A percentile compares a stretch with the other conserved stretches of the same genome.
phyloP scores from a whole-genome alignment of 2,329 filamentous ascomycete genomes.

The Ophiostoma himal-ulmi region DNA sequence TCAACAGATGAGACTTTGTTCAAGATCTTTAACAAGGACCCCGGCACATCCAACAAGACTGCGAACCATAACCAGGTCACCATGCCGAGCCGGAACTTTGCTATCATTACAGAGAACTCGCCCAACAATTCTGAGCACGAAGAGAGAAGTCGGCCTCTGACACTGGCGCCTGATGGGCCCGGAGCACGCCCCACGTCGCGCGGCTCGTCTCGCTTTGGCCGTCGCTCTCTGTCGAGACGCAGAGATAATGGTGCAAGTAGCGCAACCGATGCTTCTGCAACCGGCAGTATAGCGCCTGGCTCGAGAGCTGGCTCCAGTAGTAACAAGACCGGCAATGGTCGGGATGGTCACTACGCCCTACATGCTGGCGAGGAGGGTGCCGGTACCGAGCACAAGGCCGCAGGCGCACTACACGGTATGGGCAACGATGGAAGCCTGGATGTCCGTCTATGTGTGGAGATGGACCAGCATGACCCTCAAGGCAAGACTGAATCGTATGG shows the following conservation, averaged over 20 bases:
- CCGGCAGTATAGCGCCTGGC: constrained; percentile 22
- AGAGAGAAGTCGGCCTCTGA: constrained; percentile 12
- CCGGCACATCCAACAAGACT: constrained; percentile 70
- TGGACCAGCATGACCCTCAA: constrained; percentile 72
- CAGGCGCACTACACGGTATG: constrained; percentile 51
- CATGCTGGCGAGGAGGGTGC: constrained; percentile 71
- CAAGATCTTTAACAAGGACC: constrained; percentile 85
- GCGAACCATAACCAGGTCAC: constrained; percentile 73
- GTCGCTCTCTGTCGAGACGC: constrained; percentile 19
- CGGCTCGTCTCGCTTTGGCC: constrained; percentile 26
- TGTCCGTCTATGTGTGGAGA: constrained; percentile 79
- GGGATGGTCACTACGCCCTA: constrained; percentile 64
- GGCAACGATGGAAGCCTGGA: constrained; percentile 62
- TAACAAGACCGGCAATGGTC: constrained; percentile 33
- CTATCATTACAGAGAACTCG: constrained; percentile 83
- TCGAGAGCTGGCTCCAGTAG: constrained; percentile 25
- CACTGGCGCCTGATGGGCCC: neutral
- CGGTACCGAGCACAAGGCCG: constrained; percentile 72
- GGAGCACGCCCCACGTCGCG: constrained; percentile 15
- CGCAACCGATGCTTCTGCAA: constrained; percentile 17
- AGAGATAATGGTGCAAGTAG: constrained; percentile 19
- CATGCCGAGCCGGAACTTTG: constrained; percentile 90
- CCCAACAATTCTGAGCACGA: constrained; percentile 41
- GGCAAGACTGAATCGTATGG: constrained; percentile 80
- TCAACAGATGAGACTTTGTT: constrained; percentile 90